A percentile compares a stretch with the other conserved stretches of the same genome.
Conservation (phyloP, 768 basidiomycete genomes). For the Boletales sp. region DNA sequence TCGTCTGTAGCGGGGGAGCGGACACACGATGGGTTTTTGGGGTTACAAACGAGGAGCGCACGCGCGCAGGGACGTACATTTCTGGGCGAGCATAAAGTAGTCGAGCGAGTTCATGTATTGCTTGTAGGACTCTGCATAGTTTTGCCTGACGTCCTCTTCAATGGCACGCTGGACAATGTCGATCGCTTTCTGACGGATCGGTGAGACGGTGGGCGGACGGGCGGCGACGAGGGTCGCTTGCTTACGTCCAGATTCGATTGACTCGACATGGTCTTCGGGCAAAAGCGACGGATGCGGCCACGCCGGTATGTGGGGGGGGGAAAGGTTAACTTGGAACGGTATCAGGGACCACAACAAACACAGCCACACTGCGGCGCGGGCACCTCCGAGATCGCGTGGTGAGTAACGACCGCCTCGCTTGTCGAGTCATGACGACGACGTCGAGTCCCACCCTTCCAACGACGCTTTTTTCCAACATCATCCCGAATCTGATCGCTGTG, state of each 20-base stretch:
- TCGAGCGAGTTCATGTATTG: constrained; percentile 93
- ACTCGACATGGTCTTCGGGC: constrained; percentile 36
- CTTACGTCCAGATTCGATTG: constrained; percentile 48
- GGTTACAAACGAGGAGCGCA: too few relatives aligned
- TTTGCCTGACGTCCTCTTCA: constrained; percentile 88
- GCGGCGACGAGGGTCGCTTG: background rate
- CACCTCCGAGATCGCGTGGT: background rate
- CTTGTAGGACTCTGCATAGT: constrained; percentile 94
- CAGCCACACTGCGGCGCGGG: too few relatives aligned
- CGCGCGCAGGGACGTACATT: constrained; percentile 49
- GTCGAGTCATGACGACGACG: constrained; percentile 7
- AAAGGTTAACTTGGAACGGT: too few relatives aligned
- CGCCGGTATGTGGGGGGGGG: too few relatives aligned
- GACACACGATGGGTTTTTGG: background rate
- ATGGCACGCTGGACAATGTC: constrained; percentile 91
- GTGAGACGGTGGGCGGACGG: constrained; percentile 10
- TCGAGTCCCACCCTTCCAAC: constrained; percentile 34
- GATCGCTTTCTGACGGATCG: constrained; percentile 61
- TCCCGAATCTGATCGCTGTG: constrained; percentile 58
- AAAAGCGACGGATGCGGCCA: too few relatives aligned
- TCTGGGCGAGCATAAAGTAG: constrained; percentile 97
- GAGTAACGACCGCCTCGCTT: background rate
- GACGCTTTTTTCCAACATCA: constrained; percentile 51
- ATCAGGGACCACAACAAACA: too few relatives aligned
- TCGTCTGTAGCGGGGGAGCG: constrained; percentile 42